Conservation (phyloP, 2,329 filamentous ascomycete species). For the Aspergillus felis region DNA sequence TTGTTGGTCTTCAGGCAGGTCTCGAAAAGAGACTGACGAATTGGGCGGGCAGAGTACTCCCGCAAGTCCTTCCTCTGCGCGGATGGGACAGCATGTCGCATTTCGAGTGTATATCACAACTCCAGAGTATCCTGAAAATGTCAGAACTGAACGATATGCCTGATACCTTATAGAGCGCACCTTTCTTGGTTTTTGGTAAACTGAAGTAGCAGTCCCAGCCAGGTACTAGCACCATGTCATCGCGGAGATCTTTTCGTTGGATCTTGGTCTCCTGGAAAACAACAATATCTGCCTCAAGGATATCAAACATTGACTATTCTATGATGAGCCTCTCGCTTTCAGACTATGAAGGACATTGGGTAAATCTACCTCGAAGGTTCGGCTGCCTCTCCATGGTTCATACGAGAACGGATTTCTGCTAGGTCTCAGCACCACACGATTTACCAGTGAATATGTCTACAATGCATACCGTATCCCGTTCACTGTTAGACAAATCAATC, state of each 20-base stretch:
- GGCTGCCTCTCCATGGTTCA: slow-evolving; percentile 72
- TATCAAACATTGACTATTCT: slow-evolving; percentile 81
- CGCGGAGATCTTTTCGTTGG: slow-evolving; percentile 81
- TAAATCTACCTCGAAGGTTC: slow-evolving; percentile 60
- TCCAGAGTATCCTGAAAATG: slow-evolving; percentile 74
- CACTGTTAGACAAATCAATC: slow-evolving; percentile 47
- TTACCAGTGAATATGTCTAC: neutral
- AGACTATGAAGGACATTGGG: neutral
- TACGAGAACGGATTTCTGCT: slow-evolving; percentile 76
- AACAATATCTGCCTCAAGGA: slow-evolving; percentile 85
- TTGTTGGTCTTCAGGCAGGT: slow-evolving; percentile 67
- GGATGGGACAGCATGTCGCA: slow-evolving; percentile 75
- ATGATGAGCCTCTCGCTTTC: neutral
- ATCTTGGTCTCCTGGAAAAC: slow-evolving; percentile 97
- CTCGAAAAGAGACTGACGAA: slow-evolving; percentile 66
- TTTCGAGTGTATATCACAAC: slow-evolving; percentile 95
- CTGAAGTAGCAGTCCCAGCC: slow-evolving; percentile 98
- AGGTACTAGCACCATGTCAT: slow-evolving; percentile 92
- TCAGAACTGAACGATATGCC: slow-evolving; percentile 3
- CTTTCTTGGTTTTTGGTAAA: slow-evolving; percentile 89
- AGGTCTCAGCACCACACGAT: neutral
- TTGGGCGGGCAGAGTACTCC: slow-evolving; percentile 73
- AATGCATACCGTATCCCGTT: slow-evolving; percentile 68
- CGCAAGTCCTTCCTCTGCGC: slow-evolving; percentile 89
- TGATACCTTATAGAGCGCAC: slow-evolving; percentile 40